phyloP scores from a whole-genome alignment of 2,329 filamentous ascomycete genomes.

The Epichloe glyceriae region DNA sequence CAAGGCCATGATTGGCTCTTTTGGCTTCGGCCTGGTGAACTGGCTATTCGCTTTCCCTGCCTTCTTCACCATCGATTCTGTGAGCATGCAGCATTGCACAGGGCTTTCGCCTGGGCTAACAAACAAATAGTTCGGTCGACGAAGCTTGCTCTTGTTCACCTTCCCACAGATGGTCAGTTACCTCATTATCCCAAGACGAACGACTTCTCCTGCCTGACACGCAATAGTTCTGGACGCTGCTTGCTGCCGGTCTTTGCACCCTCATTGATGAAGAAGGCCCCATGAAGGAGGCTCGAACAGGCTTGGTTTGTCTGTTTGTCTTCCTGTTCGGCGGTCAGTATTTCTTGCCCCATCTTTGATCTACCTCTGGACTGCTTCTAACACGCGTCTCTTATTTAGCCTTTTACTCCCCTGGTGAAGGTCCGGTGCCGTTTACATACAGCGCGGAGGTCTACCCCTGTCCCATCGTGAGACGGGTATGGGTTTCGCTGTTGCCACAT shows the following conservation, averaged over 20 bases:
- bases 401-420: constrained; percentile 54
- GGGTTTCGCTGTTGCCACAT: constrained; percentile 49
- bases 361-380: neutral
- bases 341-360: neutral
- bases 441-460: constrained; percentile 49
- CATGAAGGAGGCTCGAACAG: constrained; percentile 30
- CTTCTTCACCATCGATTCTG: constrained; percentile 52
- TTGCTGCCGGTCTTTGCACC: constrained; percentile 28
- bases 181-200: neutral
- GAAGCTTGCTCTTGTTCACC: constrained; percentile 48
- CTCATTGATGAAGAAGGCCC: constrained; percentile 17
- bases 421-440: constrained; percentile 49
- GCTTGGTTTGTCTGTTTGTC: constrained; percentile 46
- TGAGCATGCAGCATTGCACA: constrained; percentile 4
- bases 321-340: constrained; percentile 43
- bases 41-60: constrained; percentile 56
- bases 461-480: constrained; percentile 52
- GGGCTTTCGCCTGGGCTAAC: constrained; percentile 3
- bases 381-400: constrained; percentile 14
- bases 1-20: constrained; percentile 36
- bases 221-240: constrained; percentile 34
- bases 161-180: constrained; percentile 51
- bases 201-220: neutral
- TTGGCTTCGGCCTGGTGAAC: constrained; percentile 42
- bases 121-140: constrained; percentile 37